A percentile compares a stretch with the other conserved stretches of the same genome.
These are phyloP conservation scores for Suillus variegatus DNA, from an alignment of 768 basidiomycete species.

Conservation along the genomic window DNA sequence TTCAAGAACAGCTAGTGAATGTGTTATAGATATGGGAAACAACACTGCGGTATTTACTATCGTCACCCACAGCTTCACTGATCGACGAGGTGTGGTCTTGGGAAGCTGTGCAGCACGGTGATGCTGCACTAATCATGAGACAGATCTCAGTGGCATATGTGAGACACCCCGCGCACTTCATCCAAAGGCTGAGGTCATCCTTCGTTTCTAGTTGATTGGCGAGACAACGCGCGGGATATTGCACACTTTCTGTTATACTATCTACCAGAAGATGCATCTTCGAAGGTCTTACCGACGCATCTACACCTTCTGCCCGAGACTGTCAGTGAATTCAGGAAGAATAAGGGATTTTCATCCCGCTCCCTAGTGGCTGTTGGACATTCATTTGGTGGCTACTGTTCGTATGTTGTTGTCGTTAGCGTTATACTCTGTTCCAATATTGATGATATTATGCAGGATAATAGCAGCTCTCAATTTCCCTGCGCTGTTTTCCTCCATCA, in stretches of 20 bases:
- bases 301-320: constrained; percentile 48
- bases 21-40: constrained; percentile 76
- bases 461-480: constrained; percentile 67
- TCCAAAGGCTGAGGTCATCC: neutral
- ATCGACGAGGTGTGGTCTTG: constrained; percentile 80
- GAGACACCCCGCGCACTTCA: constrained; percentile 24
- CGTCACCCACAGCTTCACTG: constrained; percentile 37
- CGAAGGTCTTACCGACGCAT: constrained; percentile 48
- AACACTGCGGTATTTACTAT: constrained; percentile 53
- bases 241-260: constrained; percentile 72
- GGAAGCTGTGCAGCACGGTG: constrained; percentile 86
- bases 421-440: constrained; percentile 4
- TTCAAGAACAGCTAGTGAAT: neutral
- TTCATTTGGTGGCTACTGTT: constrained; percentile 79
- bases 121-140: constrained; percentile 66
- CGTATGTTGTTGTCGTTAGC: constrained; percentile 45
- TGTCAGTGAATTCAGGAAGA: constrained; percentile 43
- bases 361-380: constrained; percentile 77
- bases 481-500: constrained; percentile 65
- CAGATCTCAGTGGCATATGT: constrained; percentile 60
- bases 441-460: constrained; percentile 39
- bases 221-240: constrained; percentile 76
- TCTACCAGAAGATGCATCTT: constrained; percentile 48
- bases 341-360: constrained; percentile 50
- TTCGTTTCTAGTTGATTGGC: constrained; percentile 64